Conservation (phyloP, 495 filamentous ascomycete species). For the Margaritispora aquatica region DNA sequence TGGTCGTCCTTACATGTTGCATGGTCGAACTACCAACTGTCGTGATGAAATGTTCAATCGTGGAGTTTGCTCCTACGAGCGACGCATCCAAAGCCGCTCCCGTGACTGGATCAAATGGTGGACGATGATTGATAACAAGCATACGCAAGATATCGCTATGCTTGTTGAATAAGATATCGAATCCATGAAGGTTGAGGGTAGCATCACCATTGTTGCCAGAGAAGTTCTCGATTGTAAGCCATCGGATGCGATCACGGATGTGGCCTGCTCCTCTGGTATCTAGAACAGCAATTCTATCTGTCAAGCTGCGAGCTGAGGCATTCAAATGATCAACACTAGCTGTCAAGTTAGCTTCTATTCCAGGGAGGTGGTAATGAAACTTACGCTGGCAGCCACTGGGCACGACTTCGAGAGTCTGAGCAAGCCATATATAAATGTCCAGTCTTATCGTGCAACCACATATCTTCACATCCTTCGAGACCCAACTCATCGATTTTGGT, state of each 20-base stretch:
- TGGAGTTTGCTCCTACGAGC: conserved; percentile 31
- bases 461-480: conserved; percentile 34
- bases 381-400: conserved; percentile 26
- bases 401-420: conserved; percentile 21
- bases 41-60: conserved; percentile 31
- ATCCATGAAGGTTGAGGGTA: conserved; percentile 29
- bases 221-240: conserved; percentile 23
- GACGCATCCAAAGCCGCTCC: conserved; percentile 27
- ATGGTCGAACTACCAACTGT: conserved; percentile 14
- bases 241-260: conserved; percentile 22
- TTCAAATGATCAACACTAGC: conserved; percentile 19
- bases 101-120: conserved; percentile 28
- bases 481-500: conserved; percentile 27
- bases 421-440: conserved; percentile 33
- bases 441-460: conserved; percentile 32
- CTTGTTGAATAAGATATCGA: conserved; percentile 22
- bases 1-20: conserved; percentile 28
- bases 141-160: conserved; percentile 22
- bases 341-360: not conserved
- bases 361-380: not conserved
- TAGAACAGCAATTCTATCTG: conserved; percentile 28
- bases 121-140: conserved; percentile 35
- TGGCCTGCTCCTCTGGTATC: conserved; percentile 27
- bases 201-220: conserved; percentile 23
- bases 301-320: conserved; percentile 12